Conservation (phyloP, 108 stramenopile genomes). For the Cyclotella atomus region DNA sequence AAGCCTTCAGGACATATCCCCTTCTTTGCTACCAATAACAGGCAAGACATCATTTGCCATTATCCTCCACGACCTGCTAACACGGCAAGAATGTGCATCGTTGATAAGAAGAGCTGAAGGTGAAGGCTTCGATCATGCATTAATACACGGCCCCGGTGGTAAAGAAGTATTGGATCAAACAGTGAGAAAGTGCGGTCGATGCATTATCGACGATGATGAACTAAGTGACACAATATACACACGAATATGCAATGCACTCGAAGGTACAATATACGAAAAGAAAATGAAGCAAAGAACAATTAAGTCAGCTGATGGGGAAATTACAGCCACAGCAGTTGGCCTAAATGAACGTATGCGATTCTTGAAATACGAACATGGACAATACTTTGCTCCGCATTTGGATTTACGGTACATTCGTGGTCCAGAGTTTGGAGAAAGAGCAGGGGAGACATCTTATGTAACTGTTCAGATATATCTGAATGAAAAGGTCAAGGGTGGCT, state of each 20-base stretch:
- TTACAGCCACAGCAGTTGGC: constrained; percentile 25
- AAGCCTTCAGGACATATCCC: constrained; percentile 11
- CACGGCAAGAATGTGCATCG: constrained; percentile 12
- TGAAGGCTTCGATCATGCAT: constrained; percentile 17
- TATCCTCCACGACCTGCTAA: constrained; percentile 13
- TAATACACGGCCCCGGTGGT: constrained; percentile 4
- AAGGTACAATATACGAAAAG: constrained; percentile 14
- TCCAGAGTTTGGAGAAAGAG: constrained; percentile 8
- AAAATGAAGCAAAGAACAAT: neutral
- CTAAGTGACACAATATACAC: constrained; percentile 8
- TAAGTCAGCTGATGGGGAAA: neutral
- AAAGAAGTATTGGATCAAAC: neutral
- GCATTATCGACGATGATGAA: constrained; percentile 18
- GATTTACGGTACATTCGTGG: constrained; percentile 24
- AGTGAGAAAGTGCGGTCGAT: constrained; percentile 12
- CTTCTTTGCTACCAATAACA: constrained; percentile 4
- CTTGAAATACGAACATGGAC: constrained; percentile 18
- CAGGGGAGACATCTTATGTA: constrained; percentile 23
- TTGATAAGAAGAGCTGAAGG: constrained; percentile 18
- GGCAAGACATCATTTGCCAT: constrained; percentile 11
- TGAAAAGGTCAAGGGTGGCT: constrained; percentile 31
- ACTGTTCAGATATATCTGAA: constrained; percentile 36
- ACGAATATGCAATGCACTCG: constrained; percentile 9
- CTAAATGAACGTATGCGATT: constrained; percentile 32
- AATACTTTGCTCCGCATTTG: constrained; percentile 32